These are phyloP conservation scores for Dittrichia graveolens DNA, from an alignment of 129 eudicot genomes.

Conservation along the genomic window DNA sequence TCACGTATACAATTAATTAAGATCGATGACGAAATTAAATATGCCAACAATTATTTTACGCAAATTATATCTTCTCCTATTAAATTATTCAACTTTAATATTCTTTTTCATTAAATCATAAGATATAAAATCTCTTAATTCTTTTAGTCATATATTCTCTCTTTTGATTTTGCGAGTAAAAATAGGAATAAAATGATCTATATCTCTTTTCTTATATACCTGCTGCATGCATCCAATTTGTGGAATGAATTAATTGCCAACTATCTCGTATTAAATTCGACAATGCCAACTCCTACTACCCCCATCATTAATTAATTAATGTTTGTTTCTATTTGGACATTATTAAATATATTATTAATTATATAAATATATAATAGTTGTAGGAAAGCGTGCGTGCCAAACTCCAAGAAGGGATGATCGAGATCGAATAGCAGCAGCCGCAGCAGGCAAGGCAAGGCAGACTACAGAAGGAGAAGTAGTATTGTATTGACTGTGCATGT, in stretches of 20 bases:
- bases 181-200: too few relatives aligned
- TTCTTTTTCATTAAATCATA: too few relatives aligned
- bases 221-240: slow-evolving; percentile 21
- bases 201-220: too few relatives aligned
- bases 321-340: not conserved
- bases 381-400: slow-evolving; percentile 45
- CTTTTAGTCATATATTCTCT: too few relatives aligned
- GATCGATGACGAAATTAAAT: too few relatives aligned
- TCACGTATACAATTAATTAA: too few relatives aligned
- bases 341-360: not conserved
- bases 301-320: slow-evolving; percentile 11
- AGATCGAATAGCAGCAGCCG: slow-evolving; percentile 16
- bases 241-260: slow-evolving; percentile 29
- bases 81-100: too few relatives aligned
- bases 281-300: slow-evolving; percentile 36
- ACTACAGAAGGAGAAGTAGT: not conserved
- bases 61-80: too few relatives aligned
- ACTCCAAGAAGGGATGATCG: slow-evolving; percentile 35
- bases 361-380: not conserved
- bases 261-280: slow-evolving; percentile 32
- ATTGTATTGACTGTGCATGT: slow-evolving; percentile 15
- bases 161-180: too few relatives aligned
- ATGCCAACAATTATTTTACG: too few relatives aligned
- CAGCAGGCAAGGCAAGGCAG: too few relatives aligned
- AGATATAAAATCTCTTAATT: too few relatives aligned